Percentiles rank a stretch among this genome's conserved stretches.
Evolutionary conservation across 2,329 filamentous ascomycete genomes (phyloP).

Genomic region (Cladosporium sp.): DNA sequence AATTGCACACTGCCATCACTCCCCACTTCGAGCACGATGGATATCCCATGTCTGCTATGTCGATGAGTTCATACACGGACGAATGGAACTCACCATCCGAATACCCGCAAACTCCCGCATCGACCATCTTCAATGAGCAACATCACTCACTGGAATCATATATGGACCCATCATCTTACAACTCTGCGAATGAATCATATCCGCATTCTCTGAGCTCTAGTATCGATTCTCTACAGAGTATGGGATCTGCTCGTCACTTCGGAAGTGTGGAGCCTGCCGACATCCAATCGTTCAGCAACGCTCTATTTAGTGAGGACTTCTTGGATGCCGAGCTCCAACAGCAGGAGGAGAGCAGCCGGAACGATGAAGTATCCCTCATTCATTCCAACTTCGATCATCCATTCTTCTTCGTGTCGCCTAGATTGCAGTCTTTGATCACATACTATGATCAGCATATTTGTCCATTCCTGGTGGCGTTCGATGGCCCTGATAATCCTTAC

Average conservation of each 20-base stretch:
- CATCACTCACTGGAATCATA: constrained; percentile 12
- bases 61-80: constrained; percentile 50
- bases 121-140: constrained; percentile 31
- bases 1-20: constrained; percentile 46
- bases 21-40: constrained; percentile 45
- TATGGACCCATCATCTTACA: constrained; percentile 13
- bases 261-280: constrained; percentile 5
- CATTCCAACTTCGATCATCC: constrained; percentile 38
- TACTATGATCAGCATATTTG: constrained; percentile 94
- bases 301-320: constrained; percentile 17
- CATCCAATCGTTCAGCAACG: constrained; percentile 18
- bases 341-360: constrained; percentile 26
- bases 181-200: constrained; percentile 41
- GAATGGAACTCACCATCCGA: constrained; percentile 52
- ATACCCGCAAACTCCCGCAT: constrained; percentile 50
- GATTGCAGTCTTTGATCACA: constrained; percentile 86
- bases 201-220: constrained; percentile 42
- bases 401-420: constrained; percentile 65
- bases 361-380: constrained; percentile 30
- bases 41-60: constrained; percentile 49
- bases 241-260: constrained; percentile 17
- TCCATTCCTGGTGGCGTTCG: constrained; percentile 87
- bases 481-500: constrained; percentile 83
- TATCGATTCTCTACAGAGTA: constrained; percentile 49
- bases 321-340: constrained; percentile 26